Percentiles rank a stretch among this genome's conserved stretches.
Evolutionary conservation across 2,329 filamentous ascomycete species (phyloP).

Genomic region (Venturia nashicola): DNA sequence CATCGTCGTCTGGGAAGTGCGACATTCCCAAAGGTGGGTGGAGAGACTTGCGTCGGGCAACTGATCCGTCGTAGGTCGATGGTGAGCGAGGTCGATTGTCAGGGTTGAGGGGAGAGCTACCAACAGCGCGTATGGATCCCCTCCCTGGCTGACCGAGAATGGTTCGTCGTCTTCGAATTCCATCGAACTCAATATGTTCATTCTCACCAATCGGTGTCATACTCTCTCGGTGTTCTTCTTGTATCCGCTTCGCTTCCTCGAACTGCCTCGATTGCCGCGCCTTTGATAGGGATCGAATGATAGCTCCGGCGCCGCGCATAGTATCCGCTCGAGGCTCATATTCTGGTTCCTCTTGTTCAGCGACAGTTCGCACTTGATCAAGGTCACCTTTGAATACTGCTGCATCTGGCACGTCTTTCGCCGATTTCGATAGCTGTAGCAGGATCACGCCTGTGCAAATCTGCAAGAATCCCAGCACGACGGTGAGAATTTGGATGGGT

Average conservation of each 20-base stretch:
- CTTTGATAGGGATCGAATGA: slow-evolving; percentile 70
- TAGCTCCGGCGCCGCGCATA: slow-evolving; percentile 79
- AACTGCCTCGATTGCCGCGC: slow-evolving; percentile 66
- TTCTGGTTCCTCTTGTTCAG: slow-evolving; percentile 91
- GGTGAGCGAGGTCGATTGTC: slow-evolving; percentile 16
- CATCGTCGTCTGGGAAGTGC: slow-evolving; percentile 57
- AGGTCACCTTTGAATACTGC: slow-evolving; percentile 88
- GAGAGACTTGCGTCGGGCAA: slow-evolving; percentile 34
- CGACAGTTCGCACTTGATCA: slow-evolving; percentile 89
- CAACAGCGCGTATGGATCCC: background rate
- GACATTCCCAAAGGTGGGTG: slow-evolving; percentile 85
- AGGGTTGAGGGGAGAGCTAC: slow-evolving; percentile 21
- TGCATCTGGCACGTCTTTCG: slow-evolving; percentile 90
- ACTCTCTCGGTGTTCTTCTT: slow-evolving; percentile 74
- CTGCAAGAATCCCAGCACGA: slow-evolving; percentile 84
- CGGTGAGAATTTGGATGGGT: slow-evolving; percentile 65
- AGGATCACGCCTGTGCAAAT: slow-evolving; percentile 91
- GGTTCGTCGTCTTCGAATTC: slow-evolving; percentile 62
- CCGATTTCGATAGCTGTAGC: slow-evolving; percentile 91
- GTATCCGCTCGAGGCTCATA: slow-evolving; percentile 93
- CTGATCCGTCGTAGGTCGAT: slow-evolving; percentile 23
- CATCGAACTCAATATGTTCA: slow-evolving; percentile 83
- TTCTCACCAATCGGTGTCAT: slow-evolving; percentile 69
- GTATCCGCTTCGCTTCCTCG: slow-evolving; percentile 65
- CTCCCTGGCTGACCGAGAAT: slow-evolving; percentile 21